Percentiles rank a stretch among this genome's conserved stretches.
phyloP scores from a whole-genome alignment of 2,329 filamentous ascomycete species.

The Paracoccidioides lutzii region DNA sequence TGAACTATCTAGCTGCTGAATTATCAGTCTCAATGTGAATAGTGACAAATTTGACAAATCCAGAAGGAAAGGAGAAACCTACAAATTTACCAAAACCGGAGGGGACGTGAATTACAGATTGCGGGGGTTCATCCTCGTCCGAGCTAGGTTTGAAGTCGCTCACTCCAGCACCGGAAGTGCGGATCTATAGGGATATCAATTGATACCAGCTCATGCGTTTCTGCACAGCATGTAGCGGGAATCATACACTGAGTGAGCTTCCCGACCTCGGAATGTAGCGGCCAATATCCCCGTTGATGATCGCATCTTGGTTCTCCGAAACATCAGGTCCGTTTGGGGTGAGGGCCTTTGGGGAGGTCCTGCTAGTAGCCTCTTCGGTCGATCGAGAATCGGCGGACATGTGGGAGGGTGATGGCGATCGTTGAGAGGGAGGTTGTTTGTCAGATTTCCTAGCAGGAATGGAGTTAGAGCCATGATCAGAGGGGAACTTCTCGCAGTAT shows the following conservation, averaged over 20 bases:
- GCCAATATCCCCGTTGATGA: neutral
- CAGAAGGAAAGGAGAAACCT: slow-evolving; percentile 21
- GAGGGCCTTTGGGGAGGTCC: neutral
- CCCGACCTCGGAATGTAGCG: neutral
- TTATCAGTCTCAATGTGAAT: neutral
- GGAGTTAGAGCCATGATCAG: neutral
- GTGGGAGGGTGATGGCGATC: neutral
- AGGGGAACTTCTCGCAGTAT: too few species aligned
- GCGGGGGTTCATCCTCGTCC: slow-evolving; percentile 56
- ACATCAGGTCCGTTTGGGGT: neutral
- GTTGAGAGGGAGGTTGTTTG: neutral
- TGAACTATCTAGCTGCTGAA: slow-evolving; percentile 8
- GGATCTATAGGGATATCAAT: slow-evolving; percentile 17
- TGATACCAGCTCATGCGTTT: slow-evolving; percentile 1
- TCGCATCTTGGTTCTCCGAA: neutral
- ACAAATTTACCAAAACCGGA: slow-evolving; percentile 74
- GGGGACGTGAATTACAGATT: slow-evolving; percentile 85
- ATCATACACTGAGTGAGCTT: slow-evolving; percentile 4
- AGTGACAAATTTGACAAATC: neutral
- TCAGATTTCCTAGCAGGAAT: neutral
- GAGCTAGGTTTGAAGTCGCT: slow-evolving; percentile 26
- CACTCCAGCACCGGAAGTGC: slow-evolving; percentile 15
- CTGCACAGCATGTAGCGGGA: neutral
- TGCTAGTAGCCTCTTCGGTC: neutral
- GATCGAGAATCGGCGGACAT: neutral